A percentile compares a stretch with the other conserved stretches of the same genome.
phyloP scores from a whole-genome alignment of 345 rosid genomes.

The Citrus australasica region DNA sequence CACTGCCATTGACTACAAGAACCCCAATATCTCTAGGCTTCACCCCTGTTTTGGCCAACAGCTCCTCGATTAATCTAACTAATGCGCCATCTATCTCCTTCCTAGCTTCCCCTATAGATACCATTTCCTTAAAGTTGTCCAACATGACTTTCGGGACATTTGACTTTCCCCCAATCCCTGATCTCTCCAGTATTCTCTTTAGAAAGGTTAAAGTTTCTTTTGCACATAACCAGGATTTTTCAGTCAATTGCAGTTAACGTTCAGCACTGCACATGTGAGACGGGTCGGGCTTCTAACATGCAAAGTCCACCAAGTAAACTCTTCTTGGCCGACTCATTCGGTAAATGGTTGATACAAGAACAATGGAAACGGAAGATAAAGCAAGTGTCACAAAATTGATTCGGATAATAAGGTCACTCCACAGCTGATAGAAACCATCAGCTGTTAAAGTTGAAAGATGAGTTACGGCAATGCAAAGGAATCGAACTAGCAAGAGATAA shows the following conservation, averaged over 20 bases:
- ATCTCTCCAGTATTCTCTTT: constrained; percentile 30
- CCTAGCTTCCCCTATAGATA: constrained; percentile 27
- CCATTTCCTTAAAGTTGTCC: background rate
- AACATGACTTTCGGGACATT: constrained; percentile 24
- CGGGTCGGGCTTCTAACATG: constrained; percentile 34
- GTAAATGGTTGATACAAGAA: constrained; percentile 15
- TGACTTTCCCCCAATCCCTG: constrained; percentile 28
- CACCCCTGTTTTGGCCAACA: constrained; percentile 29
- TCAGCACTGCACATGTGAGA: constrained; percentile 19
- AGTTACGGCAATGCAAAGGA: background rate
- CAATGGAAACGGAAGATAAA: constrained; percentile 7
- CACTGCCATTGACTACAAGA: constrained; percentile 32
- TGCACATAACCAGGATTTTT: background rate
- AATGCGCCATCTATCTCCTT: constrained; percentile 24
- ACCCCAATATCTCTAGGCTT: constrained; percentile 39
- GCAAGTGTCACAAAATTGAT: constrained; percentile 11
- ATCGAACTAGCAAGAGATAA: constrained; percentile 18
- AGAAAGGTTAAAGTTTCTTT: constrained; percentile 30
- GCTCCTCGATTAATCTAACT: constrained; percentile 29
- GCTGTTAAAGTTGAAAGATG: constrained; percentile 15
- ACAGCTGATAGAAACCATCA: constrained; percentile 4
- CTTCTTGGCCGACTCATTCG: constrained; percentile 20
- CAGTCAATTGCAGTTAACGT: constrained; percentile 6
- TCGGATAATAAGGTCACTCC: constrained; percentile 8
- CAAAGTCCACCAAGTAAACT: constrained; percentile 29